Evolutionary conservation across 2,329 filamentous ascomycete genomes (phyloP).

Genomic region (Cyphellophora attinorum): DNA sequence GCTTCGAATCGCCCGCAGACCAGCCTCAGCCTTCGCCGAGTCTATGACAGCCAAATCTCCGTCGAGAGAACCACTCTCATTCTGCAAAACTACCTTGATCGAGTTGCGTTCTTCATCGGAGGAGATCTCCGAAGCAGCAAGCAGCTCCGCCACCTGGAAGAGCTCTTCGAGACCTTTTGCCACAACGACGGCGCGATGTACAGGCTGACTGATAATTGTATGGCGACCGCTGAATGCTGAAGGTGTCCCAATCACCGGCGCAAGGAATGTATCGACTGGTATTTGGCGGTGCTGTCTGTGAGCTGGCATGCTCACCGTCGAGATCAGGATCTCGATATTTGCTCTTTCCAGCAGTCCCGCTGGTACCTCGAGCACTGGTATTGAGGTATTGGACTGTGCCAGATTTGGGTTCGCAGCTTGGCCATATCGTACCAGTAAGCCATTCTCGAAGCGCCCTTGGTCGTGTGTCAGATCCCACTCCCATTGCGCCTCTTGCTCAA

Average conservation of each 20-base stretch:
- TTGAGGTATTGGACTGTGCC: conserved; percentile 37
- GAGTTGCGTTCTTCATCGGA: conserved; percentile 30
- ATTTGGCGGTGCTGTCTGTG: conserved; percentile 37
- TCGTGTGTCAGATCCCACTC: conserved; percentile 49
- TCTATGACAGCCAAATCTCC: conserved; percentile 47
- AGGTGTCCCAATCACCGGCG: conserved; percentile 63
- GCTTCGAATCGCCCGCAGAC: conserved; percentile 57
- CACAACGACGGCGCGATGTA: conserved; percentile 71
- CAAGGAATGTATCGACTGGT: conserved; percentile 56
- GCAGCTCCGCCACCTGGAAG: conserved; percentile 28
- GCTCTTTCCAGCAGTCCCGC: conserved; percentile 46
- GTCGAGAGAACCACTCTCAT: conserved; percentile 28
- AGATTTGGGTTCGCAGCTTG: conserved; percentile 33
- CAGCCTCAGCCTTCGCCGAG: conserved; percentile 50
- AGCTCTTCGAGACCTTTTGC: conserved; percentile 63
- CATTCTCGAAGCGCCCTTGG: conserved; percentile 40
- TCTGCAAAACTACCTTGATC: conserved; percentile 49
- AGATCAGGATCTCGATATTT: conserved; percentile 52
- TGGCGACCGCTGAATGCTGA: conserved; percentile 54
- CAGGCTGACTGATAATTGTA: conserved; percentile 65
- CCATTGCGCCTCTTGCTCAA: conserved; percentile 55
- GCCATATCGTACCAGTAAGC: conserved; percentile 56
- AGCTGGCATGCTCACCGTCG: conserved; percentile 35
- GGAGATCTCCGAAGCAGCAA: conserved; percentile 22
- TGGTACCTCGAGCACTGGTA: conserved; percentile 46